Evolutionary conservation across 768 basidiomycete genomes (phyloP), one percentile per base, ranked within the genome.

Genomic region (Hygrophorus pudorinus): DNA sequence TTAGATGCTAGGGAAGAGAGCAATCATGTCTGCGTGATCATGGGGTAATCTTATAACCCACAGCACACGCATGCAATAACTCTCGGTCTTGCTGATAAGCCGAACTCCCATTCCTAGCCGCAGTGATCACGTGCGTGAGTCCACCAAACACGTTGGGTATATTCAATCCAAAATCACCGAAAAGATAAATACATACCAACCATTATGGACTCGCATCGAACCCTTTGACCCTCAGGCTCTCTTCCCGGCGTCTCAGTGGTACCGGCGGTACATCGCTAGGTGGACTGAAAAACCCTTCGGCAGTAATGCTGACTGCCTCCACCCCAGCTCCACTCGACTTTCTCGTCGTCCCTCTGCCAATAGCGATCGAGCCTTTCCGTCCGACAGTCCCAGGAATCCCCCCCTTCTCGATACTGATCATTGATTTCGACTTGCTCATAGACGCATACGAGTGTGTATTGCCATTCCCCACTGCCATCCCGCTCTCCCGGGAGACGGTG

Each of bases 271-370:
- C 59, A 28, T 51, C 52, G 24, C 49, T 51, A 5, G 82, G 79
- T 3, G 84, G 67, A 10, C 70, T 65, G 59, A 90, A 90, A 57
- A 89, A 89, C 0, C 87, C 88, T 16, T 70, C 71, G 28, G 85
- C 87, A 27, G 81, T 86, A 37, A 90, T 68, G 13, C 85, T 72
- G 36, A 82, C 58, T 20, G 85, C 81, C 63, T 85, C 81, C 45
- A 89, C 87, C 24, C 76, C 82, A 16, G 84, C 76, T 12, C 81
- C 87, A 42, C 71, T 68, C 35, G 73, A 62, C 65, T 86, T 87
- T 51, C 67, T 59, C 54, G 65, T 72, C 48, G 76, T 76, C 14
- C 76, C 79, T 30, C 76, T 63, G 42, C 84, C 81, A 45, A 85
- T 59, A 11, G 78, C 65, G 48, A 85, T 80, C n/a, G 79, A 77